Percentiles rank a stretch among this genome's conserved stretches.
phyloP scores from a whole-genome alignment of 495 filamentous ascomycete species.

The Rostrohypoxylon terebratum region DNA sequence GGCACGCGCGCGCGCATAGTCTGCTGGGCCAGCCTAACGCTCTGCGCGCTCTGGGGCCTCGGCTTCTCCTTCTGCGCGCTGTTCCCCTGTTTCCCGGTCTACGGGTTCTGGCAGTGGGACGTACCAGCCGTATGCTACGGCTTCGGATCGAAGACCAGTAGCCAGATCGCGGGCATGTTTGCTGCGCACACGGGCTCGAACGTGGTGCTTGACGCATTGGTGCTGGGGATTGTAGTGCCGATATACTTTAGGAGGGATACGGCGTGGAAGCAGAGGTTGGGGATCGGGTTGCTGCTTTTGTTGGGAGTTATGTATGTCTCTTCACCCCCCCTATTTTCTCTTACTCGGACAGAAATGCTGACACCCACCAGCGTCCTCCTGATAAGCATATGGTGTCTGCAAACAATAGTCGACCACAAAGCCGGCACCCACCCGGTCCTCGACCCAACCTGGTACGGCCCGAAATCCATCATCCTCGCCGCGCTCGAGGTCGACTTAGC shows the following conservation, averaged over 20 bases:
- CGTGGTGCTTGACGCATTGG: conserved; percentile 44
- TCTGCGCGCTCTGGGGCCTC: conserved; percentile 45
- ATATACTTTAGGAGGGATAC: conserved; percentile 43
- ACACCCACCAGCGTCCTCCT: conserved; percentile 35
- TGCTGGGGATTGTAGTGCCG: conserved; percentile 47
- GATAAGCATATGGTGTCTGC: conserved; percentile 45
- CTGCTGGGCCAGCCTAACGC: conserved; percentile 42
- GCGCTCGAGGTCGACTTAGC: conserved; percentile 53
- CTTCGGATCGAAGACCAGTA: conserved; percentile 45
- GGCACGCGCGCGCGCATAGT: conserved; percentile 27
- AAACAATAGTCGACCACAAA: conserved; percentile 43
- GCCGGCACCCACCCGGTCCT: conserved; percentile 47
- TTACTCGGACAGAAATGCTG: background rate
- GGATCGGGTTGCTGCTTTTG: conserved; percentile 43
- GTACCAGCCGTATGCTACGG: conserved; percentile 40
- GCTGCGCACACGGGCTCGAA: conserved; percentile 44
- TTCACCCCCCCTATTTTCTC: background rate
- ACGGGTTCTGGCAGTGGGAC: conserved; percentile 47
- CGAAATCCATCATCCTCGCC: conserved; percentile 48
- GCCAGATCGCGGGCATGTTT: conserved; percentile 44
- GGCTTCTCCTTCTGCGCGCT: conserved; percentile 47
- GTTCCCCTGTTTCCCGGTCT: conserved; percentile 47
- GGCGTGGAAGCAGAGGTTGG: conserved; percentile 45
- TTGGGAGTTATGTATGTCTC: conserved; percentile 44
- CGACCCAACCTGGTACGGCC: conserved; percentile 50